Base-by-base conservation (phyloP, 345 rosid genomes). In the Tarenaya hassleriana region DNA sequence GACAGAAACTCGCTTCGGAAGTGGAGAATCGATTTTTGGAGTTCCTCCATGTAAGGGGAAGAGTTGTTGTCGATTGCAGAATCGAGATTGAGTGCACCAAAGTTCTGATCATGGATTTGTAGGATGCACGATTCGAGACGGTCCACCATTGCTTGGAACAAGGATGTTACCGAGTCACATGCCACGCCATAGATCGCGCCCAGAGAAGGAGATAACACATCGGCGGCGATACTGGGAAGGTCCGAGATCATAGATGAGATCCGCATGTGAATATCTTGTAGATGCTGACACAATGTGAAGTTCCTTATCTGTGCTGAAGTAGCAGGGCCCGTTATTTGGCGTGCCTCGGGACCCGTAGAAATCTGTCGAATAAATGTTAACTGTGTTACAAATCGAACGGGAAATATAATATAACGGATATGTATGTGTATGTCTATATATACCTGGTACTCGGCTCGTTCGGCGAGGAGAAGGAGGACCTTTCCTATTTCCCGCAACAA, bases 391-490 rank as follows among this genome's bases (percentile, higher is more conserved):
- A 21, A 9, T 21, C 51, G 39, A 24, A 52, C 40, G 59, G 29
- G 2, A 34, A 21, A n/a, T 1, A 39, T 19, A 53, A 35, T 51
- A 52, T 3, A 34, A 45, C 11, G 38, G 37, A 17, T 45, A 39
- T 21, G 3, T 29, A 14, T 32, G 35, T n/a, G n/a, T n/a, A n/a
- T n/a, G n/a, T n/a, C n/a, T n/a, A n/a, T n/a, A n/a, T n/a, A n/a
- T 75, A 88, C 97, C 99, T 88, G 97, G 73, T 79, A 85, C 66
- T 94, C 97, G 44, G 97, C 91, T 56, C 95, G 83, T 64, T 80
- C 55, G 32, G 99, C 91, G 32, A 94, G 70, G 58, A 80, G 78
- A 49, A 65, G 77, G 67, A 94, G 77, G 52, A 76, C 94, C 75
- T 88, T 94, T 63, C 80, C 82, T 61, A 88, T 82, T 82, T 75